phyloP scores from a whole-genome alignment of 2,329 filamentous ascomycete species.

The Colletotrichum lindemuthianum region DNA sequence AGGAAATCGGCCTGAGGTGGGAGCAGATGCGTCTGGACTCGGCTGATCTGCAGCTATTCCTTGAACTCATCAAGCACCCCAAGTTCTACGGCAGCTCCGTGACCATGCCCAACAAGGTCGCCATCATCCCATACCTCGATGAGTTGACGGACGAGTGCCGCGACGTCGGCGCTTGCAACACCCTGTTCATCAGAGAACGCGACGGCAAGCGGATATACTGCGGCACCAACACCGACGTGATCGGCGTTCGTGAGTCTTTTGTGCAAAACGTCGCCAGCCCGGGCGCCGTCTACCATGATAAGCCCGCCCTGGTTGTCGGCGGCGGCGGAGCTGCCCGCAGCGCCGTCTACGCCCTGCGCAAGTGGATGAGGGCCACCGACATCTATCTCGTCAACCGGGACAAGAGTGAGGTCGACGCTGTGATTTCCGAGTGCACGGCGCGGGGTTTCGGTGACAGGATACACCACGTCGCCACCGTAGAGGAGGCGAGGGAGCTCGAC shows the following conservation, averaged over 20 bases:
- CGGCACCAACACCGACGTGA: constrained; percentile 84
- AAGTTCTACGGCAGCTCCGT: constrained; percentile 77
- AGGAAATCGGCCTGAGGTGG: constrained; percentile 60
- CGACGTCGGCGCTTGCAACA: constrained; percentile 83
- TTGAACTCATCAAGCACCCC: constrained; percentile 63
- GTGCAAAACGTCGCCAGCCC: constrained; percentile 61
- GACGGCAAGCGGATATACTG: constrained; percentile 64
- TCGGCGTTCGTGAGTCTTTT: constrained; percentile 81
- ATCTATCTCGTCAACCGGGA: constrained; percentile 86
- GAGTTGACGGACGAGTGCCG: constrained; percentile 77
- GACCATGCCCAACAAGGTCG: constrained; percentile 87
- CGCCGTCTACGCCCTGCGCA: constrained; percentile 78
- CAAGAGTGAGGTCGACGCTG: constrained; percentile 70
- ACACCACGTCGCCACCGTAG: constrained; percentile 67
- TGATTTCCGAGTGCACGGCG: constrained; percentile 70
- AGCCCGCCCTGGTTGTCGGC: constrained; percentile 78
- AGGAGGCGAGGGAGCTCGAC: constrained; percentile 68
- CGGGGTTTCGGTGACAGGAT: constrained; percentile 70
- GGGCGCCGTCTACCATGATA: constrained; percentile 60
- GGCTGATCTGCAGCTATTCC: constrained; percentile 57
- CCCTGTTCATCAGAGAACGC: constrained; percentile 71
- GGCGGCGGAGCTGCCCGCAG: constrained; percentile 83
- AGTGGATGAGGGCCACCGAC: constrained; percentile 72
- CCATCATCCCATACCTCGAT: constrained; percentile 78
- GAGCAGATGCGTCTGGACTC: constrained; percentile 64